Evolutionary conservation across 768 basidiomycete genomes (phyloP), one percentile per base, ranked within the genome.

Genomic region (Tephrocybe rancida): DNA sequence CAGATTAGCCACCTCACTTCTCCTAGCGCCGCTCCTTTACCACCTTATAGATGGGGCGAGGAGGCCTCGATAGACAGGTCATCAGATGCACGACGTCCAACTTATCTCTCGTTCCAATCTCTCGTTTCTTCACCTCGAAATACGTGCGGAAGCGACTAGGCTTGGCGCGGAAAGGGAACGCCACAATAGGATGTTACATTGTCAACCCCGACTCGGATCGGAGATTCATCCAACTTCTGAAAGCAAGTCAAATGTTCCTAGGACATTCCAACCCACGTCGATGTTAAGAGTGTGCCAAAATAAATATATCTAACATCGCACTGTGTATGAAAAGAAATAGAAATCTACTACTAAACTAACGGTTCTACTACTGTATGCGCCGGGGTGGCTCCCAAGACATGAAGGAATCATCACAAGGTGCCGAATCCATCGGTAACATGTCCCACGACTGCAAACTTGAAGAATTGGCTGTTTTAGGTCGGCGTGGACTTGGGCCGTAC

Each of bases 341-440:
- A 9, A 9, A n/a, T 18, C 11, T n/a, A 43, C 11, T 18, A n/a
- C 42, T 24, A 13, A 13, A 13, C 21, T 24, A 5, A 25, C 21
- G 11, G 44, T 3, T 14, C 22, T 42, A 18, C 19, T 41, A n/a
- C 48, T 44, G 48, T 39, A 48, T 48, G 39, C 51, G 50, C 16
- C 75, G 71, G 27, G 74, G 69, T 44, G 81, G 80, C 61, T 83
- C 77, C 83, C 84, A 86, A 57, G 78, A 78, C 82, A 84, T 84
- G 60, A 85, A 83, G 0, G 79, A 73, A 62, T 85, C 83, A 38
- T 83, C 83, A 52, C 73, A 73, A 47, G 78, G 60, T 53, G 71
- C 66, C 18, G 61, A 38, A 41, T 56, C 61, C 16, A 60, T 41
- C 14, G 65, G 57, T 30, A 67, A 53, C 41, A 68, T 48, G 42